Evolutionary conservation across 2,329 filamentous ascomycete species (phyloP).

Genomic region (Hyphodiscus sp.): DNA sequence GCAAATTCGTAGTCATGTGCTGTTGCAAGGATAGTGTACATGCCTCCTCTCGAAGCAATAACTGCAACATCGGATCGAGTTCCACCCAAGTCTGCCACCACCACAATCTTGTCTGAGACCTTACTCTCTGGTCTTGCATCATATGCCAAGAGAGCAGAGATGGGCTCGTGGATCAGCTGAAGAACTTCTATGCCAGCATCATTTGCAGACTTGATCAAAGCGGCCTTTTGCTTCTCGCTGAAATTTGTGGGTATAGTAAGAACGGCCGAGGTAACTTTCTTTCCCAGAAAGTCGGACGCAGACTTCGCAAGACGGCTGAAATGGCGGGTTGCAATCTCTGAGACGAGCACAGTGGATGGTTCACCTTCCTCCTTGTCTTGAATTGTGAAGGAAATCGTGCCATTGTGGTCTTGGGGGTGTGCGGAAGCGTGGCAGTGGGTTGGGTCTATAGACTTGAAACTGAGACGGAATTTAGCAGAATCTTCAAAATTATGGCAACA

Average conservation of each 20-base stretch:
- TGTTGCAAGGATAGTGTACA: conserved; percentile 92
- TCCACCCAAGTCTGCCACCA: conserved; percentile 89
- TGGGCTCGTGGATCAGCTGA: conserved; percentile 87
- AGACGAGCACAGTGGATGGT: conserved; percentile 64
- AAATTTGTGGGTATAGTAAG: conserved; percentile 94
- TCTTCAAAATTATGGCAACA: not conserved
- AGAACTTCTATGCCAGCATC: conserved; percentile 81
- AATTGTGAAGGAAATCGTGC: conserved; percentile 73
- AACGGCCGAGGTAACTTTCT: conserved; percentile 89
- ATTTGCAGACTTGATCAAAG: conserved; percentile 70
- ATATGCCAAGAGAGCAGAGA: conserved; percentile 84
- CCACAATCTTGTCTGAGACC: conserved; percentile 76
- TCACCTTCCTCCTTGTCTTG: conserved; percentile 65
- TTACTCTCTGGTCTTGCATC: conserved; percentile 74
- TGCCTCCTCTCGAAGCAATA: conserved; percentile 83
- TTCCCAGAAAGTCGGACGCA: conserved; percentile 87
- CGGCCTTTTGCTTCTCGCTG: conserved; percentile 76
- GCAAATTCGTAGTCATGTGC: conserved; percentile 93
- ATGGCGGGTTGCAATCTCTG: conserved; percentile 79
- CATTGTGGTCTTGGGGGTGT: conserved; percentile 71
- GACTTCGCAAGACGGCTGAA: conserved; percentile 74
- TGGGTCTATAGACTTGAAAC: conserved; percentile 93
- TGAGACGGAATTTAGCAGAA: conserved; percentile 29
- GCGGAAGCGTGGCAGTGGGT: conserved; percentile 91
- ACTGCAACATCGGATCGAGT: conserved; percentile 89